Conservation (phyloP, 495 filamentous ascomycete species). For the Lasiosphaeria miniovina region DNA sequence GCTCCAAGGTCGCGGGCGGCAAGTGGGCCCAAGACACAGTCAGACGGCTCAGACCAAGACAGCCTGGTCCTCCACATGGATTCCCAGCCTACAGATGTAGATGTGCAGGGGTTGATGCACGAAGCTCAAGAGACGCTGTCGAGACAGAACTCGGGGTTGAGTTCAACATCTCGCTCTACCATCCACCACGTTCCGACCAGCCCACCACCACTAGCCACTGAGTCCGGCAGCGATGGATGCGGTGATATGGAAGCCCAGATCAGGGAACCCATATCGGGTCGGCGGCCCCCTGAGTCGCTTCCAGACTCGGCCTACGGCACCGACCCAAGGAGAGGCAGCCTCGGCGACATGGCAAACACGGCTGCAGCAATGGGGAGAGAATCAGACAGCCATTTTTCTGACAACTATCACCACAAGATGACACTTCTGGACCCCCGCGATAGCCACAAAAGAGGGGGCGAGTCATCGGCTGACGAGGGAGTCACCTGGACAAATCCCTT, state of each 20-base stretch:
- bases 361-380: neutral
- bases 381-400: slow-evolving; percentile 2
- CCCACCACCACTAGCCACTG: slow-evolving; percentile 17
- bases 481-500: neutral
- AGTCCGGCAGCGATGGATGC: slow-evolving; percentile 1
- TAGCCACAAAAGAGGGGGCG: neutral
- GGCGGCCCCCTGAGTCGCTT: slow-evolving; percentile 16
- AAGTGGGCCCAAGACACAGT: neutral
- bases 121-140: slow-evolving; percentile 26
- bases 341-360: slow-evolving; percentile 14
- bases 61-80: slow-evolving; percentile 31
- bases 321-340: slow-evolving; percentile 23
- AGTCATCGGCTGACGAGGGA: neutral
- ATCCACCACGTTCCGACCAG: slow-evolving; percentile 31
- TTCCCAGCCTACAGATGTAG: slow-evolving; percentile 29
- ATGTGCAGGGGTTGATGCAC: slow-evolving; percentile 28
- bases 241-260: neutral
- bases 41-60: slow-evolving; percentile 16
- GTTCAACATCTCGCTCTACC: slow-evolving; percentile 22
- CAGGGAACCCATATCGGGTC: neutral
- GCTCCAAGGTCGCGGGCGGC: neutral
- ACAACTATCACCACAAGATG: neutral
- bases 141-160: slow-evolving; percentile 26
- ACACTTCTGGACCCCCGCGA: neutral
- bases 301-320: slow-evolving; percentile 30